Percentiles rank a stretch among this genome's conserved stretches.
Conservation (phyloP, 108 stramenopile genomes). For the Cyclotella distinguenda region DNA sequence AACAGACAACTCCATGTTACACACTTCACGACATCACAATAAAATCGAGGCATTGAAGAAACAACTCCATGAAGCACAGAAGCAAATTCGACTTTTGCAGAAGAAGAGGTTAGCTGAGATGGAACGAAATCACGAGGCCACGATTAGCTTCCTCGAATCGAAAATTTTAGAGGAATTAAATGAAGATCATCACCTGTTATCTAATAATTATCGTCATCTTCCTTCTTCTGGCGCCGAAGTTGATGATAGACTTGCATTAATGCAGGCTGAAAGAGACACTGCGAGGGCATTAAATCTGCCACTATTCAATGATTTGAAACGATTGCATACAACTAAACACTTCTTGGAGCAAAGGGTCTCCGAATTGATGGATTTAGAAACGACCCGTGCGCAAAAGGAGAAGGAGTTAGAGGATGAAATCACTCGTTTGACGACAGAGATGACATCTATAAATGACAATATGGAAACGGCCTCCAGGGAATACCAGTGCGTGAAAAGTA, state of each 20-base stretch:
- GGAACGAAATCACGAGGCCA: not conserved
- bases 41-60: not conserved
- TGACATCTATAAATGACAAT: not conserved
- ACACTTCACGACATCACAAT: not conserved
- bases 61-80: not conserved
- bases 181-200: too few relatives aligned
- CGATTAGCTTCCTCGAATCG: not conserved
- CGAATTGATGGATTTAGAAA: conserved; percentile 1
- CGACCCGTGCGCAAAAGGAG: not conserved
- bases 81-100: not conserved
- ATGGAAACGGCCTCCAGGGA: too few relatives aligned
- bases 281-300: conserved; percentile 7
- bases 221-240: conserved; percentile 4
- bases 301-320: conserved; percentile 10
- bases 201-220: too few relatives aligned
- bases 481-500: too few relatives aligned
- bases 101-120: conserved; percentile 5
- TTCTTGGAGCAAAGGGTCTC: not conserved
- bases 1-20: too few relatives aligned
- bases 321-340: not conserved
- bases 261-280: conserved; percentile 6
- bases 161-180: conserved; percentile 8
- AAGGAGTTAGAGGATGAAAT: not conserved
- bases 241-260: not conserved
- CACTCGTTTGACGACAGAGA: not conserved